These are phyloP conservation scores for Sarocladiaceae sp. DNA, from an alignment of 2,329 filamentous ascomycete genomes.

Conservation along the genomic window DNA sequence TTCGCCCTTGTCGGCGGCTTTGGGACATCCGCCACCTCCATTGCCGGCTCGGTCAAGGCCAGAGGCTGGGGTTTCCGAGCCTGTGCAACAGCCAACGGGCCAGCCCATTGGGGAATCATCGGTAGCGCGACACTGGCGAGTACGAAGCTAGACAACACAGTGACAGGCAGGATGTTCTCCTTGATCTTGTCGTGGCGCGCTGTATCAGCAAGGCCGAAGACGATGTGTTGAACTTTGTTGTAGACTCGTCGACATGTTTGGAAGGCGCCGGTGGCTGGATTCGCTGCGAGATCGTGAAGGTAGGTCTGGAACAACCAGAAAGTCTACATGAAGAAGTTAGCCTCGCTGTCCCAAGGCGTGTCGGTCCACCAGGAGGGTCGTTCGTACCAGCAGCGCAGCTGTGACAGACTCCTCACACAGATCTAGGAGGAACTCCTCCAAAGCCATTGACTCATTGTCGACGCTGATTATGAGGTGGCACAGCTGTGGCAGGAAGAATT, in stretches of 20 bases:
- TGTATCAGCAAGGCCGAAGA: slow-evolving; percentile 72
- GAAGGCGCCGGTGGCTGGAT: slow-evolving; percentile 72
- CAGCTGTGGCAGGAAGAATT: slow-evolving; percentile 86
- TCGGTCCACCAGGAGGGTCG: no score
- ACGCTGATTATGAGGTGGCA: slow-evolving; percentile 85
- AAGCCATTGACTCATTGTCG: slow-evolving; percentile 86
- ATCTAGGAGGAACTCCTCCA: slow-evolving; percentile 84
- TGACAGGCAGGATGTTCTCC: slow-evolving; percentile 77
- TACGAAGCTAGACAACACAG: slow-evolving; percentile 75
- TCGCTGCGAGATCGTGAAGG: slow-evolving; percentile 72
- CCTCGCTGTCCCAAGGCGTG: no score
- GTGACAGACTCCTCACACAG: slow-evolving; percentile 85
- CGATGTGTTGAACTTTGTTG: slow-evolving; percentile 84
- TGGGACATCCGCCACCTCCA: slow-evolving; percentile 28
- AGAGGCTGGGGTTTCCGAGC: slow-evolving; percentile 64
- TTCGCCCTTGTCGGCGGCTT: slow-evolving; percentile 65
- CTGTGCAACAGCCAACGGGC: slow-evolving; percentile 76
- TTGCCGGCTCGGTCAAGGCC: slow-evolving; percentile 26
- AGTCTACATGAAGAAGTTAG: no score
- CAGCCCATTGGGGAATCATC: slow-evolving; percentile 71
- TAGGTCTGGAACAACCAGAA: slow-evolving; percentile 92
- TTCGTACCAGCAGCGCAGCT: slow-evolving; percentile 75
- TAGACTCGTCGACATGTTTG: slow-evolving; percentile 80
- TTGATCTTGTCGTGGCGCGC: slow-evolving; percentile 70
- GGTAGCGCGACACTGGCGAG: slow-evolving; percentile 73